These are phyloP conservation scores for Vaccinium darrowii DNA, from an alignment of 148 eudicot species.

Conservation along the genomic window DNA sequence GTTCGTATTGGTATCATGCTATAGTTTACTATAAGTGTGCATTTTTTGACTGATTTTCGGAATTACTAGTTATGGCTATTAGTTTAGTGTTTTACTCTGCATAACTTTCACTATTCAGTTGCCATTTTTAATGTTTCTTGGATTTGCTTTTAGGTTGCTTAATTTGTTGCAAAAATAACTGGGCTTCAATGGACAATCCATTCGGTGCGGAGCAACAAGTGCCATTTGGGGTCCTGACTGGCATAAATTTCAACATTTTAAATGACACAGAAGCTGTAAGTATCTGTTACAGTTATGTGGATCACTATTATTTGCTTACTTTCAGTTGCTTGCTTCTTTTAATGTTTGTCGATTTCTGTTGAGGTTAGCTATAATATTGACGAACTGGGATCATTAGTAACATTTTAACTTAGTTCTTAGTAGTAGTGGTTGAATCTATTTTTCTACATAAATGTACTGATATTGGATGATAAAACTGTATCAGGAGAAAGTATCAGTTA, in stretches of 20 bases:
- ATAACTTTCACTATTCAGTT: background rate
- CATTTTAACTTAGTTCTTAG: slow-evolving; percentile 2
- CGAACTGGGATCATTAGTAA: background rate
- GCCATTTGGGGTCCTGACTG: slow-evolving; percentile 52
- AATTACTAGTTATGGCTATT: background rate
- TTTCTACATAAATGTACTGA: background rate
- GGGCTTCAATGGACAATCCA: slow-evolving; percentile 53
- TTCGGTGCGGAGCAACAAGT: slow-evolving; percentile 44
- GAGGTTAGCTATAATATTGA: background rate
- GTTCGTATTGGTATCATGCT: background rate
- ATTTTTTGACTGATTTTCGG: background rate
- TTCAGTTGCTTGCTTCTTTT: background rate
- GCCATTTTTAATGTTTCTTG: background rate
- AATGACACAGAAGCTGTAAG: slow-evolving; percentile 78
- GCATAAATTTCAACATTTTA: slow-evolving; percentile 54
- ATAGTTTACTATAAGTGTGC: background rate
- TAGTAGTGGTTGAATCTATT: background rate
- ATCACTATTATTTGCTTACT: background rate
- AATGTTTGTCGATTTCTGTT: background rate
- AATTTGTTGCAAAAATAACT: slow-evolving; percentile 18
- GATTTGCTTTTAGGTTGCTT: slow-evolving; percentile 20
- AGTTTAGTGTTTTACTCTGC: background rate
- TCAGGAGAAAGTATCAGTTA: slow-evolving; percentile 68
- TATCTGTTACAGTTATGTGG: slow-evolving; percentile 12
- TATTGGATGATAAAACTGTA: slow-evolving; percentile 7